phyloP scores from a whole-genome alignment of 1,139 yeast species.

The Entelexis paramagnoliae region DNA sequence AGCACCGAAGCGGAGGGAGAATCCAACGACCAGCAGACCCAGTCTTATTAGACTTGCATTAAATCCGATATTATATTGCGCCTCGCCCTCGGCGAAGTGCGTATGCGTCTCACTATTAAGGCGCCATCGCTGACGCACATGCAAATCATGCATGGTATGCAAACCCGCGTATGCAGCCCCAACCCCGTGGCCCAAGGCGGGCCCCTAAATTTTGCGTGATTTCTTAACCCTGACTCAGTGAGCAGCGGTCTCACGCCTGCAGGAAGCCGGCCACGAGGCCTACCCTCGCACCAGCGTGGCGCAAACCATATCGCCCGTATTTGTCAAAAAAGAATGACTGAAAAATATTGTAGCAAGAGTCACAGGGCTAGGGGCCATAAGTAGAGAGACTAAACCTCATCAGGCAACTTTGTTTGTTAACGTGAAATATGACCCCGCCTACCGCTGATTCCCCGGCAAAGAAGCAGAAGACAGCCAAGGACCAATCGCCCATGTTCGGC shows the following conservation, averaged over 20 bases:
- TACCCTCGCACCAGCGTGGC: background rate
- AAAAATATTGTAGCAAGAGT: background rate
- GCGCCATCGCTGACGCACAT: background rate
- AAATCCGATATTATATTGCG: no score
- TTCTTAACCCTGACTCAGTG: background rate
- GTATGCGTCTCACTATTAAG: background rate
- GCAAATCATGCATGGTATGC: background rate
- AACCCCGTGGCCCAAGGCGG: background rate
- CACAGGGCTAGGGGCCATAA: slow-evolving; percentile 3
- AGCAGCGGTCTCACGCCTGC: background rate
- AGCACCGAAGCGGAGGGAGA: background rate
- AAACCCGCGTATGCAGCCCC: background rate
- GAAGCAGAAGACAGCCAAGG: slow-evolving; percentile 9
- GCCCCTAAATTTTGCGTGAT: background rate
- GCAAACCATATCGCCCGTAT: background rate
- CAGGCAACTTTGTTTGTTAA: background rate
- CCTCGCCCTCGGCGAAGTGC: no score
- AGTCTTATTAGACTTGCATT: no score
- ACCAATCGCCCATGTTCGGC: slow-evolving; percentile 39
- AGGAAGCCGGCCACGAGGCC: background rate
- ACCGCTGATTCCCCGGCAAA: slow-evolving; percentile 5
- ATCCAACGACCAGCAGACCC: background rate
- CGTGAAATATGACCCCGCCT: background rate
- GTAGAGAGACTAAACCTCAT: background rate
- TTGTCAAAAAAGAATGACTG: slow-evolving; percentile 6